Evolutionary conservation across 2,329 filamentous ascomycete genomes (phyloP).

Genomic region (Aspergillus bombycis): DNA sequence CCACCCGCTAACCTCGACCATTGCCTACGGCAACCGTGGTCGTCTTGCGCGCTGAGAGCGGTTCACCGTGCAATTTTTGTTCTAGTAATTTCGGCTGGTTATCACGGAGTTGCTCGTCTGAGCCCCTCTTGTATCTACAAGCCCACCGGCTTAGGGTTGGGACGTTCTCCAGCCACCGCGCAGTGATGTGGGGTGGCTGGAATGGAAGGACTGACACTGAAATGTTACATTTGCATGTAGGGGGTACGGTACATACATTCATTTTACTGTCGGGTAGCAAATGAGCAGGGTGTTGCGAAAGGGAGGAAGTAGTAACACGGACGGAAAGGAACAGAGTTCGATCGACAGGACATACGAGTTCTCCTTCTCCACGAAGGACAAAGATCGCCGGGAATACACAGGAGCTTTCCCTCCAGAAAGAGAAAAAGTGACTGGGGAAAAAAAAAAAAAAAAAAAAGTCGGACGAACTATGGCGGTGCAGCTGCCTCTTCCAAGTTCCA

Average conservation of each 20-base stretch:
- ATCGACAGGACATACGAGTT: neutral
- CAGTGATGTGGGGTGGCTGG: neutral
- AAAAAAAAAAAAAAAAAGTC: neutral
- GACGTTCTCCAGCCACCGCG: neutral
- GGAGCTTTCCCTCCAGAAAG: neutral
- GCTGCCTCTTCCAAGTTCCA: neutral
- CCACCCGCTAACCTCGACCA: conserved; percentile 11
- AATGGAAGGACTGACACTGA: neutral
- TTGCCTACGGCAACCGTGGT: conserved; percentile 3
- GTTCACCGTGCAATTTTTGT: neutral
- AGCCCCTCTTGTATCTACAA: neutral
- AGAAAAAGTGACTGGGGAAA: neutral
- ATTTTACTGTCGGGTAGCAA: neutral
- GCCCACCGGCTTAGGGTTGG: neutral
- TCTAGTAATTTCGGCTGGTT: neutral
- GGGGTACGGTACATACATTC: neutral
- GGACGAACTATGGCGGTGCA: neutral
- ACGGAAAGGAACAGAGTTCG: neutral
- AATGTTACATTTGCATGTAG: neutral
- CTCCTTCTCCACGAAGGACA: neutral
- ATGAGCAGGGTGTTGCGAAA: neutral
- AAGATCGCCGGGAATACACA: neutral
- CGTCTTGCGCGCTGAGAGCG: neutral
- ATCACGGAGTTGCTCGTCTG: neutral
- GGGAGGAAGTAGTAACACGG: neutral